These are phyloP conservation scores for Sparassis latifolia DNA, from an alignment of 1,284 basidiomycete species.

Conservation along the genomic window DNA sequence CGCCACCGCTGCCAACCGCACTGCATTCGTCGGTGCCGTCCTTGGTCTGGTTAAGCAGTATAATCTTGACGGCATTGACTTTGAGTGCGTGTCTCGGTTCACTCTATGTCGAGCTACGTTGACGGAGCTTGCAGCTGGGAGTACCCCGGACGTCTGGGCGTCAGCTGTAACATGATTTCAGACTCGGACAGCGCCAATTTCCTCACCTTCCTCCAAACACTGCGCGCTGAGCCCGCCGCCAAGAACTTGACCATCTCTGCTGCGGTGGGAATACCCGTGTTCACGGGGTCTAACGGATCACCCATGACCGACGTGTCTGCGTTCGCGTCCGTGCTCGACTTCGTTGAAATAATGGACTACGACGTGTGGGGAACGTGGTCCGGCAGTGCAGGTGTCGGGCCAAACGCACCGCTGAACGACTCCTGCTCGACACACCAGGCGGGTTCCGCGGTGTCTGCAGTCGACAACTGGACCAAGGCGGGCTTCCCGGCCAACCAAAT, in stretches of 20 bases:
- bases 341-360: constrained; percentile 70
- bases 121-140: constrained; percentile 61
- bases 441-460: constrained; percentile 60
- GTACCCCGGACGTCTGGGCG: constrained; percentile 63
- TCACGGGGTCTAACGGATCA: constrained; percentile 41
- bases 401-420: constrained; percentile 67
- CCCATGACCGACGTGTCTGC: constrained; percentile 51
- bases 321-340: constrained; percentile 58
- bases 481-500: constrained; percentile 60
- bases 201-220: constrained; percentile 47
- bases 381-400: constrained; percentile 33
- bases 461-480: constrained; percentile 54
- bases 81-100: constrained; percentile 53
- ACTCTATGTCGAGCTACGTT: neutral
- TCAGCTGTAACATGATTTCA: constrained; percentile 61
- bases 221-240: constrained; percentile 30
- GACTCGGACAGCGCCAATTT: constrained; percentile 55
- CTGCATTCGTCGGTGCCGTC: constrained; percentile 63
- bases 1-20: constrained; percentile 51
- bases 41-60: constrained; percentile 55
- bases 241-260: constrained; percentile 45
- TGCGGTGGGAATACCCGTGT: constrained; percentile 51
- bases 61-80: constrained; percentile 77
- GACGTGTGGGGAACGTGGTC: constrained; percentile 60
- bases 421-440: constrained; percentile 50